Conservation (phyloP, 2,329 filamentous ascomycete genomes). For the Trichophyton mentagrophytes region DNA sequence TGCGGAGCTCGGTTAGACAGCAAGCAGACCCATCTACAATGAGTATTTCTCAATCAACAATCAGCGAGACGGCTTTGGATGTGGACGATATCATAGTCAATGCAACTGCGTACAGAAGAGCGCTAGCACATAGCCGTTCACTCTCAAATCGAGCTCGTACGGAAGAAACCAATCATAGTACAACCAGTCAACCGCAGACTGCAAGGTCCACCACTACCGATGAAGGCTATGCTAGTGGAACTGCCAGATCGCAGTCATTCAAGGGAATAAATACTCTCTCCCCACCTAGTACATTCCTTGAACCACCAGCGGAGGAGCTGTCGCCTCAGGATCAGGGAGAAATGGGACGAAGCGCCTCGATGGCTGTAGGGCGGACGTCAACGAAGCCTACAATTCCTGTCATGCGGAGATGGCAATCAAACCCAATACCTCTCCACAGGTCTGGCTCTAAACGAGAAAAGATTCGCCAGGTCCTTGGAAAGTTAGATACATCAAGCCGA, state of each 20-base stretch:
- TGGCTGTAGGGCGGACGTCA: background rate
- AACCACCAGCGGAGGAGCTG: background rate
- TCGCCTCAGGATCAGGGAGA: background rate
- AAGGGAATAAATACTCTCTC: background rate
- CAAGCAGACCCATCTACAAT: constrained; percentile 20
- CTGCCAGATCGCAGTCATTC: constrained; percentile 6
- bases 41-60: constrained; percentile 19
- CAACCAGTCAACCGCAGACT: background rate
- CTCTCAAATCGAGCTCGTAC: background rate
- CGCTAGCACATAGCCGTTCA: constrained; percentile 8
- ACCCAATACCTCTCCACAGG: background rate
- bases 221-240: constrained; percentile 20
- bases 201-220: constrained; percentile 13
- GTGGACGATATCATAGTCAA: constrained; percentile 21
- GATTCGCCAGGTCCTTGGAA: constrained; percentile 4
- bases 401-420: constrained; percentile 2
- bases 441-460: constrained; percentile 7
- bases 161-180: background rate
- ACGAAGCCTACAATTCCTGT: background rate
- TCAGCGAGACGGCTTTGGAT: constrained; percentile 23
- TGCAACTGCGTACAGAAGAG: constrained; percentile 18
- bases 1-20: constrained; percentile 20
- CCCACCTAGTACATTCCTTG: background rate
- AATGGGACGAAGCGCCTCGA: background rate
- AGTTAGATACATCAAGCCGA: constrained; percentile 8